Conservation (phyloP, 2,329 filamentous ascomycete genomes). For the Aspergillus calidoustus region DNA sequence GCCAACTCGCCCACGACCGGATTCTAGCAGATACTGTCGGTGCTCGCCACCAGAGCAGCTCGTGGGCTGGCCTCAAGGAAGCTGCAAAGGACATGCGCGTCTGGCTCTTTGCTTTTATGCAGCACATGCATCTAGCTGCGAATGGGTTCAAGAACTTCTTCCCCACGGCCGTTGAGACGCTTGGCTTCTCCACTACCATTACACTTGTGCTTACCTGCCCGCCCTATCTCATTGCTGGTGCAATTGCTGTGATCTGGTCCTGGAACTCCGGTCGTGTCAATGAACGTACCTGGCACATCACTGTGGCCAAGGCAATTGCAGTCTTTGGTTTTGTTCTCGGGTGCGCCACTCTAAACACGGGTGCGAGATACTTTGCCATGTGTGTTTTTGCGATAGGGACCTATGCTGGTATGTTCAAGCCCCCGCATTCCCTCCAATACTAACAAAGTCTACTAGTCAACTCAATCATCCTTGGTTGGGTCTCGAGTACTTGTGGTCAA, state of each 20-base stretch:
- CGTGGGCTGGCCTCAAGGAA: constrained; percentile 44
- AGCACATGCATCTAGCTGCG: constrained; percentile 52
- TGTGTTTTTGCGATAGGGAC: constrained; percentile 38
- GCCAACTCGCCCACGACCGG: constrained; percentile 49
- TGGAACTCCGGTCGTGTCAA: constrained; percentile 55
- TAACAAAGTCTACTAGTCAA: constrained; percentile 31
- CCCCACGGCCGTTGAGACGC: constrained; percentile 50
- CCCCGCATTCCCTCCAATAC: background rate
- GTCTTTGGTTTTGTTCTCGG: constrained; percentile 38
- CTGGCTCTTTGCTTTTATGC: constrained; percentile 51
- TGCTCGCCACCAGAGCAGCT: constrained; percentile 45
- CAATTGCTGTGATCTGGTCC: constrained; percentile 52
- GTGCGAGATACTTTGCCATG: constrained; percentile 39
- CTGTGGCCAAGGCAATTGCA: constrained; percentile 29
- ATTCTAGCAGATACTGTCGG: constrained; percentile 53
- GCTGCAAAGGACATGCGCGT: constrained; percentile 38
- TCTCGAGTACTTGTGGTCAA: constrained; percentile 47
- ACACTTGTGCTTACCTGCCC: constrained; percentile 54
- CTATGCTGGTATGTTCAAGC: constrained; percentile 26
- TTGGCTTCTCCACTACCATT: constrained; percentile 52
- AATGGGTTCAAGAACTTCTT: constrained; percentile 53
- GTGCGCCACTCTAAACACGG: constrained; percentile 34
- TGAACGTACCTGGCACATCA: constrained; percentile 40
- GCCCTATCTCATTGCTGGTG: constrained; percentile 57
- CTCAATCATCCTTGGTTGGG: constrained; percentile 50